Conservation (phyloP, 768 basidiomycete genomes). For the Boletus sp. region DNA sequence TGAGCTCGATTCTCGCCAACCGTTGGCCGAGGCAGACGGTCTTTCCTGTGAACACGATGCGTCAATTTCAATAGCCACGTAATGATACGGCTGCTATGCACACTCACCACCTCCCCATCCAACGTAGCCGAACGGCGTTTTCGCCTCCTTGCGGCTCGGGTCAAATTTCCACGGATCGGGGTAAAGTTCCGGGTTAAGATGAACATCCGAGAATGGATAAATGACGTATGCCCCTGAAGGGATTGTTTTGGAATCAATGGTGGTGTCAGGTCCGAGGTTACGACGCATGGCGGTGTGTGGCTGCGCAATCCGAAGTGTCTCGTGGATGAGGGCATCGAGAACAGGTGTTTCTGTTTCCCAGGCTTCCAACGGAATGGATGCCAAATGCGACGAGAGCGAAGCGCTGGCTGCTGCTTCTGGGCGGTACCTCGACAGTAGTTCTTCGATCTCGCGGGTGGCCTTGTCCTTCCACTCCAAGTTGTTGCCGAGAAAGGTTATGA, state of each 20-base stretch:
- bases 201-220: constrained; percentile 79
- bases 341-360: constrained; percentile 73
- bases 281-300: constrained; percentile 80
- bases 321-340: constrained; percentile 70
- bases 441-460: constrained; percentile 59
- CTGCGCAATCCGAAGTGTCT: constrained; percentile 76
- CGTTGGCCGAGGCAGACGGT: constrained; percentile 72
- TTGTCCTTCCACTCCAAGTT: constrained; percentile 63
- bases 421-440: constrained; percentile 47
- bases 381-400: constrained; percentile 46
- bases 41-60: constrained; percentile 48
- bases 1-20: constrained; percentile 71
- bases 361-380: constrained; percentile 59
- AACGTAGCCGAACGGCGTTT: constrained; percentile 58
- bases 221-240: constrained; percentile 74
- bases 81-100: constrained; percentile 15
- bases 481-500: constrained; percentile 68
- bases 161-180: constrained; percentile 79
- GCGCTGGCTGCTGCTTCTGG: constrained; percentile 20
- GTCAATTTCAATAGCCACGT: constrained; percentile 16
- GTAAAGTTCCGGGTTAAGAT: constrained; percentile 70
- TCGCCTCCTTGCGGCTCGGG: constrained; percentile 51
- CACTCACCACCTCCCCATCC: constrained; percentile 80
- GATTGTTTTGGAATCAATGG: constrained; percentile 66
- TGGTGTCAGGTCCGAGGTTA: constrained; percentile 69